Conservation (phyloP, 257 asterid genomes). For the Salvia splendens region DNA sequence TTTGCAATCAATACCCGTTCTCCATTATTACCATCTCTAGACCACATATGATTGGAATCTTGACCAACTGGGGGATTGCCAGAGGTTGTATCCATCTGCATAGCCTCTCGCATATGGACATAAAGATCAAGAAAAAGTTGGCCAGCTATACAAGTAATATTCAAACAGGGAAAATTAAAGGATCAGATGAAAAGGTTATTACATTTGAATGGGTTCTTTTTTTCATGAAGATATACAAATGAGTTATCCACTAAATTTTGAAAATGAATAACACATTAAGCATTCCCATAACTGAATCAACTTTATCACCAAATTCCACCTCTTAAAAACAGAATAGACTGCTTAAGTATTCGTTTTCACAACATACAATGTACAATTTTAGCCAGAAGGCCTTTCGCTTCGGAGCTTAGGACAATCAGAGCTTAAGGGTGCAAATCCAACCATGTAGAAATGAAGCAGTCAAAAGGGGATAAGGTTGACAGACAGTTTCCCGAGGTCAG, state of each 20-base stretch:
- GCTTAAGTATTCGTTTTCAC: slow-evolving; percentile 18
- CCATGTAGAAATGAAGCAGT: slow-evolving; percentile 10
- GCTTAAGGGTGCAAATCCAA: slow-evolving; percentile 38
- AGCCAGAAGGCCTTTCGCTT: slow-evolving; percentile 1
- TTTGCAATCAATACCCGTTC: slow-evolving; percentile 78
- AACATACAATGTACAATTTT: neutral
- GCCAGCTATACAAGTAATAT: slow-evolving; percentile 24
- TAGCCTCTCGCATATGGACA: slow-evolving; percentile 56
- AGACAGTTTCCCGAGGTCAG: slow-evolving; percentile 43
- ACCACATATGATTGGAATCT: slow-evolving; percentile 56
- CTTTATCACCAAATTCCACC: slow-evolving; percentile 3
- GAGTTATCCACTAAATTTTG: slow-evolving; percentile 21
- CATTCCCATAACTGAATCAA: slow-evolving; percentile 16
- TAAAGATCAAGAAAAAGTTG: slow-evolving; percentile 22
- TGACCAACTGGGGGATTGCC: slow-evolving; percentile 58
- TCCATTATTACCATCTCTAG: slow-evolving; percentile 71
- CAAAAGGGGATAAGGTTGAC: slow-evolving; percentile 50
- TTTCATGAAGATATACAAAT: neutral
- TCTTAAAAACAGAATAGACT: slow-evolving; percentile 1
- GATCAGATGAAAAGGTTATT: slow-evolving; percentile 14
- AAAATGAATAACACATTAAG: neutral
- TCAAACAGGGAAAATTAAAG: slow-evolving; percentile 3
- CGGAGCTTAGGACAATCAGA: too few species aligned
- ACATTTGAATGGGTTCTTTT: neutral
- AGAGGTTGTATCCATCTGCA: slow-evolving; percentile 59